Base-by-base conservation (phyloP, 441 rosid species). In the Sinapis alba region DNA sequence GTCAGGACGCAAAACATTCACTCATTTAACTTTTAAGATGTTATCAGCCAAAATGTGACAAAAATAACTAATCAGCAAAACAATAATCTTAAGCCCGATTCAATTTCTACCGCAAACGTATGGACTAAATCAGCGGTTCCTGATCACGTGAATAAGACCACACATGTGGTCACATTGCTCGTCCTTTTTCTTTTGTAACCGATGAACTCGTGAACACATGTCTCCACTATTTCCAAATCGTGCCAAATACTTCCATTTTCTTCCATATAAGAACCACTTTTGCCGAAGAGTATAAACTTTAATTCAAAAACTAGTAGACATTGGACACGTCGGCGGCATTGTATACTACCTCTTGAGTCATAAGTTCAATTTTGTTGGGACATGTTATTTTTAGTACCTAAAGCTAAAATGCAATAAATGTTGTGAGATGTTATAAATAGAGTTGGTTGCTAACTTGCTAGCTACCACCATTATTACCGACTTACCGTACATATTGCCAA, bases 121-220 rank as follows among this genome's bases (percentile, higher is more conserved):
- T 50, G 12, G 11, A 50, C 56, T 50, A 23, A 15, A 9, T 60
- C 18, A 15, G 38, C 73, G 36, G 53, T 21, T 65, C 7, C 24
- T n/a, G 34, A n/a, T 50, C 36, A 69, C 73, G 73, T 69, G 26
- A 18, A 57, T 57, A 45, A 19, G 65, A 58, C 73, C 65, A 57
- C 15, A 41, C 15, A 41, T 41, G 11, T 34, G 34, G 62, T 54
- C 72, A 36, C 34, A 11, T 7, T 43, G 50, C 30, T 45, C 15
- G 32, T 45, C 60, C 15, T 21, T 58, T 54, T 36, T 56, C 15
- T 36, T 34, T 51, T 57, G 66, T 59, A 27, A 27, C 10, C 66
- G 32, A 18, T 38, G 23, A 38, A 45, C 23, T 63, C 53, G 26
- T 7, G 20, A 20, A 34, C 32, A 54, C 32, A 36, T 15, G 50